phyloP scores from a whole-genome alignment of 2,329 filamentous ascomycete species.

The Beauveria asiatica region DNA sequence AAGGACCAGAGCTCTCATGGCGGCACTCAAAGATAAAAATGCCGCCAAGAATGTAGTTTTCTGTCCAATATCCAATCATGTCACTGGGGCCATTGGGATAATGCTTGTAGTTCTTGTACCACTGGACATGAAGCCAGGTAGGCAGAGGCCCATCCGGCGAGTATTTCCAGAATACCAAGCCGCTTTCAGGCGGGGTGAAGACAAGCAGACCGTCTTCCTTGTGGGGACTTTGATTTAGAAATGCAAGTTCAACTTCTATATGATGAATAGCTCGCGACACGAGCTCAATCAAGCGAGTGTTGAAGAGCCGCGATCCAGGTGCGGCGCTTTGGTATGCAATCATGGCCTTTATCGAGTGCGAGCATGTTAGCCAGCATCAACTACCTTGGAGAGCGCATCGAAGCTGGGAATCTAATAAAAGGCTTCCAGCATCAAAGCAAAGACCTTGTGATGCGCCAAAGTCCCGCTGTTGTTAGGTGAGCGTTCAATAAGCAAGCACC shows the following conservation, averaged over 20 bases:
- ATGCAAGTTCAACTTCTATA: conserved; percentile 19
- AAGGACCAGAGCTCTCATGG: neutral
- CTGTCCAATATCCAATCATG: conserved; percentile 16
- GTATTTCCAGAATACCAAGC: neutral
- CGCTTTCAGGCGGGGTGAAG: conserved; percentile 17
- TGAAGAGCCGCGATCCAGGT: conserved; percentile 19
- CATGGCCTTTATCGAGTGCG: conserved; percentile 15
- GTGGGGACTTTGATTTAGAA: conserved; percentile 16
- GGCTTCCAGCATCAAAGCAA: conserved; percentile 2
- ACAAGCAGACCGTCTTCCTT: conserved; percentile 17
- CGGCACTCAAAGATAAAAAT: conserved; percentile 5
- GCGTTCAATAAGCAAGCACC: too few species aligned
- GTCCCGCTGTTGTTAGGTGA: too few species aligned
- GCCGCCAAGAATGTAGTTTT: conserved; percentile 13
- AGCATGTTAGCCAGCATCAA: neutral
- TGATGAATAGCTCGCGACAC: conserved; percentile 22
- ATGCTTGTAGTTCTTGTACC: conserved; percentile 14
- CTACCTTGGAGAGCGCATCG: neutral
- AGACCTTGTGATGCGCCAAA: too few species aligned
- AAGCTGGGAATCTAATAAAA: conserved; percentile 14
- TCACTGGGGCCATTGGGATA: conserved; percentile 15
- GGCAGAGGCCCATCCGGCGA: conserved; percentile 14
- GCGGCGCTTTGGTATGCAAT: conserved; percentile 12
- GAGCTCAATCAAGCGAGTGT: conserved; percentile 24
- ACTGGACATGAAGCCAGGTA: conserved; percentile 17